phyloP scores from a whole-genome alignment of 495 filamentous ascomycete genomes.

The Penicilliopsis zonata region DNA sequence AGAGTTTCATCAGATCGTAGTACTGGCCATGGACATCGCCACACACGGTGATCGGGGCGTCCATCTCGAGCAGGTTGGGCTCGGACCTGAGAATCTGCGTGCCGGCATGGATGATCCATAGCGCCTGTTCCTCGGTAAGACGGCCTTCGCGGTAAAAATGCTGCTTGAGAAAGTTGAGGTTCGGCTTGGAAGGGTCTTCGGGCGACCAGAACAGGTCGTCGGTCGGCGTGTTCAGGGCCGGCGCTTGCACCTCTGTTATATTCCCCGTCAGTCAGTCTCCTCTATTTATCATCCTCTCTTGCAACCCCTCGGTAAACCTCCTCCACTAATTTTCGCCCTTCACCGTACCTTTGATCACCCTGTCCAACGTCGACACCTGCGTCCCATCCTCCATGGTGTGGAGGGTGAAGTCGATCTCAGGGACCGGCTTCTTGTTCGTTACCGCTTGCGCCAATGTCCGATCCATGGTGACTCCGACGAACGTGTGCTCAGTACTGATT shows the following conservation, averaged over 20 bases:
- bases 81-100: slow-evolving; percentile 74
- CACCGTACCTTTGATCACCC: slow-evolving; percentile 87
- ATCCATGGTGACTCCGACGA: slow-evolving; percentile 22
- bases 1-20: slow-evolving; percentile 98
- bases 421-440: slow-evolving; percentile 81
- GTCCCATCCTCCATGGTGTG: slow-evolving; percentile 96
- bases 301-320: not conserved
- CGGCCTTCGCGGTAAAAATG: slow-evolving; percentile 97
- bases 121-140: slow-evolving; percentile 89
- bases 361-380: slow-evolving; percentile 87
- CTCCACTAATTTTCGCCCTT: not conserved
- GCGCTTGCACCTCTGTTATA: slow-evolving; percentile 80
- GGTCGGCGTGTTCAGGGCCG: slow-evolving; percentile 78
- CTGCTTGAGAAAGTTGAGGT: slow-evolving; percentile 90
- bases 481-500: not conserved
- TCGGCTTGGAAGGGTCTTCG: slow-evolving; percentile 75
- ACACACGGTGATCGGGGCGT: slow-evolving; percentile 98
- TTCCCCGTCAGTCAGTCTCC: slow-evolving; percentile 8
- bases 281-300: slow-evolving; percentile 8
- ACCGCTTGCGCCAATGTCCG: slow-evolving; percentile 55
- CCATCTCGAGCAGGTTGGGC: slow-evolving; percentile 97
- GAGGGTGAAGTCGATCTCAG: slow-evolving; percentile 96
- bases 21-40: slow-evolving; percentile 98
- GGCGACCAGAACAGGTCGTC: slow-evolving; percentile 72
- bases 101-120: slow-evolving; percentile 84